phyloP scores from a whole-genome alignment of 768 basidiomycete species.

The Boletus rufocinnamomeus region DNA sequence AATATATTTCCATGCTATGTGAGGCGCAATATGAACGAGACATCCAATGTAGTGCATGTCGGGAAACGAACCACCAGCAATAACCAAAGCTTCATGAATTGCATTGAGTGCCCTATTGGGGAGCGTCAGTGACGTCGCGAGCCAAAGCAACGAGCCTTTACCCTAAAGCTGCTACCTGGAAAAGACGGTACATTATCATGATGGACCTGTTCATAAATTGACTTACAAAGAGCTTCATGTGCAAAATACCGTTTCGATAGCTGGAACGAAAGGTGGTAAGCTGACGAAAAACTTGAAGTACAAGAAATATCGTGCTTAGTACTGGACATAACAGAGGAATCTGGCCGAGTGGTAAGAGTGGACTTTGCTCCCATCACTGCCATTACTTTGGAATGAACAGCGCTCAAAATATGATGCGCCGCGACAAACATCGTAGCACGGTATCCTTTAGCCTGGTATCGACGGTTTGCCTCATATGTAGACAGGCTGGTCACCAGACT shows the following conservation, averaged over 20 bases:
- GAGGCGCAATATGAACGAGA: neutral
- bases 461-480: no score
- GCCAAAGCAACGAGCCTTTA: neutral
- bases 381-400: neutral
- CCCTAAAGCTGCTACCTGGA: conserved; percentile 16
- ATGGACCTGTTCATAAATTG: neutral
- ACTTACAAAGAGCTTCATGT: conserved; percentile 15
- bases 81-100: conserved; percentile 11
- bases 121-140: neutral
- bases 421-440: no score
- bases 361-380: neutral
- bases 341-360: neutral
- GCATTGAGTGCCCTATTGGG: conserved; percentile 11
- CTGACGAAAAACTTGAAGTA: neutral
- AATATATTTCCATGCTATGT: conserved; percentile 10
- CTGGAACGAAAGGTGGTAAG: neutral
- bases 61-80: conserved; percentile 14
- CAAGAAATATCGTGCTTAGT: neutral
- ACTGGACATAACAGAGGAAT: conserved; percentile 13
- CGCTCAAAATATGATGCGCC: no score
- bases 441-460: no score
- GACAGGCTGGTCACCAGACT: no score
- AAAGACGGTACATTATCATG: neutral
- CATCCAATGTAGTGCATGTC: no score
- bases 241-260: conserved; percentile 4